Conservation (phyloP, 2,329 filamentous ascomycete species). For the Escovopsis sp. region DNA sequence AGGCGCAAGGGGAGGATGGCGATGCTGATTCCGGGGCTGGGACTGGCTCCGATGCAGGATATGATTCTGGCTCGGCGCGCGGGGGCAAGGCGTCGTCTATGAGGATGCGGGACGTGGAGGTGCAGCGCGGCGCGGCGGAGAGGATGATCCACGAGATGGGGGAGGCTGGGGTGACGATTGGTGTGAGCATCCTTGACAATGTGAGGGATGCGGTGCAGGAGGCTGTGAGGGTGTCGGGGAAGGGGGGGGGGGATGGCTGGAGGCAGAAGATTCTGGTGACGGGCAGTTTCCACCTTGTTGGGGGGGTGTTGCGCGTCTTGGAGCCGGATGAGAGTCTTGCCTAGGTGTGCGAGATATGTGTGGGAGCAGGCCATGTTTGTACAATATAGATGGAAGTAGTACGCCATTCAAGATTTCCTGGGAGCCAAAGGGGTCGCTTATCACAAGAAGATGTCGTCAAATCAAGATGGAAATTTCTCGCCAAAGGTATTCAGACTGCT, state of each 20-base stretch:
- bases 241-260: slow-evolving; percentile 21
- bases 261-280: slow-evolving; percentile 53
- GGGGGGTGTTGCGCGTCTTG: slow-evolving; percentile 59
- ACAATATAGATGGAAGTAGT: too few relatives aligned
- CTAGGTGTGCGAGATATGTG: too few relatives aligned
- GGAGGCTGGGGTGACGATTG: slow-evolving; percentile 26
- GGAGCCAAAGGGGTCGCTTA: too few relatives aligned
- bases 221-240: slow-evolving; percentile 27
- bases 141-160: slow-evolving; percentile 44
- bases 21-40: slow-evolving; percentile 50
- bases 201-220: slow-evolving; percentile 54
- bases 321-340: too few relatives aligned
- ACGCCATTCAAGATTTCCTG: too few relatives aligned
- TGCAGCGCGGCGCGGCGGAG: slow-evolving; percentile 50
- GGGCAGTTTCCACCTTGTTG: slow-evolving; percentile 73
- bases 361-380: too few relatives aligned
- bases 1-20: too few relatives aligned
- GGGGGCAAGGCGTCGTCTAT: too few relatives aligned
- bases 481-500: neutral
- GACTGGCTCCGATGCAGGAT: too few relatives aligned
- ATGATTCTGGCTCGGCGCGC: too few relatives aligned
- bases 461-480: neutral
- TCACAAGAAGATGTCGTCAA: slow-evolving; percentile 8
- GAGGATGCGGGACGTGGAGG: slow-evolving; percentile 33
- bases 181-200: slow-evolving; percentile 42